Conservation (phyloP, 208 protist species). For the Strigomonas culicis region DNA sequence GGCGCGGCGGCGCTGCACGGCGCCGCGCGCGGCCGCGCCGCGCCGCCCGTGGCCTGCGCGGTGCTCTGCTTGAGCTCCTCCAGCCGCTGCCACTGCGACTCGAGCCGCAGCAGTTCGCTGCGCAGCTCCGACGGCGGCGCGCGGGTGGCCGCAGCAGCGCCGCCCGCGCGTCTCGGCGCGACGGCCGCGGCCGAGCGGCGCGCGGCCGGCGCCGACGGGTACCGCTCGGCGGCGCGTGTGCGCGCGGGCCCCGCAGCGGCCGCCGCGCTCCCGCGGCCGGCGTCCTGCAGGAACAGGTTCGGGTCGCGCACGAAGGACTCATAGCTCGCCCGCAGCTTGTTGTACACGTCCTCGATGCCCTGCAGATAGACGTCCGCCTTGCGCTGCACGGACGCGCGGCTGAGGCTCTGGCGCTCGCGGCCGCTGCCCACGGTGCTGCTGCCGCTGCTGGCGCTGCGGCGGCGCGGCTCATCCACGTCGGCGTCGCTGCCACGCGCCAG, state of each 20-base stretch:
- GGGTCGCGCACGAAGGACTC: background rate
- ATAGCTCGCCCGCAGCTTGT: background rate
- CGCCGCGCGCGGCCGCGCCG: too few relatives aligned
- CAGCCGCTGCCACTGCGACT: constrained; percentile 73
- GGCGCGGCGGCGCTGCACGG: too few relatives aligned
- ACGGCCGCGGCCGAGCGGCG: too few relatives aligned
- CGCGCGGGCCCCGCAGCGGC: background rate
- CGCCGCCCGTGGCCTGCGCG: too few relatives aligned
- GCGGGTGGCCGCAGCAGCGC: background rate
- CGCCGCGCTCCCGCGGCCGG: too few relatives aligned
- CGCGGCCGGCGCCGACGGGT: background rate
- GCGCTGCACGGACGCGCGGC: background rate
- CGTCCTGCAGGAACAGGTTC: background rate
- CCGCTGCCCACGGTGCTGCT: background rate
- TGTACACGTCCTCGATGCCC: background rate
- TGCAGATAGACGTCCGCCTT: background rate
- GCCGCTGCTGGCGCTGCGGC: too few relatives aligned
- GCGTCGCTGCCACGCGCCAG: background rate
- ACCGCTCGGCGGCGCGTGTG: background rate
- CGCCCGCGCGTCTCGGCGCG: too few relatives aligned
- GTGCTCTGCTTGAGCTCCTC: constrained; percentile 47
- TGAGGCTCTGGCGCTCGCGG: background rate
- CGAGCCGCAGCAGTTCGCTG: constrained; percentile 50
- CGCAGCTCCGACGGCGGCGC: constrained; percentile 23
- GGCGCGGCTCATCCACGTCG: background rate